Percentiles rank a stretch among this genome's conserved stretches.
Conservation (phyloP, 176 grass and related monocot species). For the Eleusine coracana region DNA sequence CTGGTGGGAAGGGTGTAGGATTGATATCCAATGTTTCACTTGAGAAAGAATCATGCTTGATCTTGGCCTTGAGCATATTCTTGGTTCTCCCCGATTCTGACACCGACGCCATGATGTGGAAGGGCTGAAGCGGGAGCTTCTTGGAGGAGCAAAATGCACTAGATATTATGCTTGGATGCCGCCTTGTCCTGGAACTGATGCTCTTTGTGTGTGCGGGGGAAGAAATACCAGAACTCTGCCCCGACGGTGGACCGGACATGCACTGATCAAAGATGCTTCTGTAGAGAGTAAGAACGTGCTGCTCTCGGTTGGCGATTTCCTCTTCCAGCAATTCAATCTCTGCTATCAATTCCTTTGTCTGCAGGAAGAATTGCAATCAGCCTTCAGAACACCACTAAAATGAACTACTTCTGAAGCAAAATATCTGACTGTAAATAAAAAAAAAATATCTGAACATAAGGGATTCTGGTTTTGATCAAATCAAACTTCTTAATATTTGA, state of each 20-base stretch:
- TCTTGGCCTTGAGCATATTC: slow-evolving; percentile 62
- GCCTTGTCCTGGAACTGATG: slow-evolving; percentile 38
- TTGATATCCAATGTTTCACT: slow-evolving; percentile 47
- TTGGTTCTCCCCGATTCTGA: slow-evolving; percentile 55
- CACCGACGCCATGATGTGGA: slow-evolving; percentile 69
- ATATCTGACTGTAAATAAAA: no score
- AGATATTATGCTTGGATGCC: slow-evolving; percentile 83
- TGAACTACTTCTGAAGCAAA: no score
- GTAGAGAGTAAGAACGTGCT: slow-evolving; percentile 94
- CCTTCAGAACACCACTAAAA: slow-evolving; percentile 16
- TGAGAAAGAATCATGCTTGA: slow-evolving; percentile 56
- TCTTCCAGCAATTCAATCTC: slow-evolving; percentile 97
- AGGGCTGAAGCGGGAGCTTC: slow-evolving; percentile 82
- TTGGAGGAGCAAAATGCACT: slow-evolving; percentile 95
- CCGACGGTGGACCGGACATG: slow-evolving; percentile 61
- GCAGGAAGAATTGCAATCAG: slow-evolving; percentile 7
- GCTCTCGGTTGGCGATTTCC: slow-evolving; percentile 88
- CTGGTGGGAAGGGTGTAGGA: slow-evolving; percentile 36
- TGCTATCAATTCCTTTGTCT: slow-evolving; percentile 86
- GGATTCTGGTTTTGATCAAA: no score
- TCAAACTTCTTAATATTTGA: no score
- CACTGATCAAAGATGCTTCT: slow-evolving; percentile 96
- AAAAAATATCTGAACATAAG: no score
- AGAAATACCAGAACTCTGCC: slow-evolving; percentile 76
- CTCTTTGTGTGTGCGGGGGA: slow-evolving; percentile 80